Percentiles rank a stretch among this genome's conserved stretches.
Evolutionary conservation across 108 stramenopile species (phyloP).

Genomic region (Phaeodactylum tricornutum): DNA sequence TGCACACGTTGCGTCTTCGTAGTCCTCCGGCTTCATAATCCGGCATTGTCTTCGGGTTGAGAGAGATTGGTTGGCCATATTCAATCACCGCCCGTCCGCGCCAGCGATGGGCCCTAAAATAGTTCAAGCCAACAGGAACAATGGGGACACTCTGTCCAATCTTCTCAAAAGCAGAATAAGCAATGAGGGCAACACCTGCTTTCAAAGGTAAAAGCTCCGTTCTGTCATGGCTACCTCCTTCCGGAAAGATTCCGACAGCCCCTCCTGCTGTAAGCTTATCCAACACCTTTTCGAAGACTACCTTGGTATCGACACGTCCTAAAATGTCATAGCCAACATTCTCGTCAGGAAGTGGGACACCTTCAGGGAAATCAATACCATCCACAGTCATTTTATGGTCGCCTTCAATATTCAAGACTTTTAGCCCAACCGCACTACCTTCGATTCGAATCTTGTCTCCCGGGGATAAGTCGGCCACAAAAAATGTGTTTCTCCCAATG

Average conservation of each 20-base stretch:
- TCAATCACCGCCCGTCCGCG: slow-evolving; percentile 83
- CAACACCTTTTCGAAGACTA: slow-evolving; percentile 77
- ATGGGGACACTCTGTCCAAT: slow-evolving; percentile 88
- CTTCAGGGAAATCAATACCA: background rate
- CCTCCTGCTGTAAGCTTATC: slow-evolving; percentile 66
- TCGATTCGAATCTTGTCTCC: slow-evolving; percentile 74
- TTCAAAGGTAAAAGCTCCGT: slow-evolving; percentile 97
- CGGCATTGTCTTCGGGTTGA: slow-evolving; percentile 57
- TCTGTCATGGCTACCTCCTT: slow-evolving; percentile 96
- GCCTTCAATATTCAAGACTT: slow-evolving; percentile 52
- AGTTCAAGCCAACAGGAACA: slow-evolving; percentile 96
- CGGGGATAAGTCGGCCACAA: slow-evolving; percentile 34
- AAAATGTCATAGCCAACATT: slow-evolving; percentile 72
- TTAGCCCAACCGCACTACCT: slow-evolving; percentile 39
- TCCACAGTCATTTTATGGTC: slow-evolving; percentile 24
- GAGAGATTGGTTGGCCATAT: slow-evolving; percentile 71
- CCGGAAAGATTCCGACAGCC: slow-evolving; percentile 92
- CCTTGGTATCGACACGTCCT: slow-evolving; percentile 69
- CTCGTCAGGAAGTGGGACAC: slow-evolving; percentile 15
- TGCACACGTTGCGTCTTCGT: slow-evolving; percentile 68
- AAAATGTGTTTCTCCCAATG: slow-evolving; percentile 43
- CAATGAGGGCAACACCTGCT: slow-evolving; percentile 96
- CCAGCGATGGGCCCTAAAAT: slow-evolving; percentile 92
- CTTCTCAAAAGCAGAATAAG: slow-evolving; percentile 84
- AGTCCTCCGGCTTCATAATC: slow-evolving; percentile 59